Base-by-base conservation (phyloP, 2,329 filamentous ascomycete genomes). In the Albophoma yamanashiensis region DNA sequence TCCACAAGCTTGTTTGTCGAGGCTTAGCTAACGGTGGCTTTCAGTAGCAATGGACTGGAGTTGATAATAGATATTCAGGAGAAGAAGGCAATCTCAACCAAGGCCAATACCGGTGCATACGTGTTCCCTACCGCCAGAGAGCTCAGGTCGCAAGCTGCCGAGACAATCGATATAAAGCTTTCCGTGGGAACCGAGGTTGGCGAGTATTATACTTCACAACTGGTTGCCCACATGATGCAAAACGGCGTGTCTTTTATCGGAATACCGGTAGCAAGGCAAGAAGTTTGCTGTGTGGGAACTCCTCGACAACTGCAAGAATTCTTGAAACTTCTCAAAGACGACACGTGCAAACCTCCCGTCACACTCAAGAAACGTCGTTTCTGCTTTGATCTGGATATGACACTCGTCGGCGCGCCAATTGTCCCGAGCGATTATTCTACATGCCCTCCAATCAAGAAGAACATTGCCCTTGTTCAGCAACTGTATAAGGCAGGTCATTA, bases 381-480 rank as follows among this genome's bases (percentile, higher is more conserved):
- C 62, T 71, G 68, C 59, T 71, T 70, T 60, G 68, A 71, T 60
- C 63, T 71, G 17, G 69, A 71, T 61, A 65, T 66, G 59, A 71
- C 69, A 1, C 62, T 71, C 2, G 68, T 71, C 38, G 69, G 69
- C 57, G 66, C 65, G 12, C 68, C 68, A 17, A 60, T 50, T 11
- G 61, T 70, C 15, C 25, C 66, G 4, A 68, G 68, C 22, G 66
- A 70, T 60, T 70, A 70, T 62, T 65, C 66, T 4, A 70, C 68
- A 14, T 70, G 68, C 57, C 68, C 68, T 31, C 68, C 68, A 12
- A 69, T 70, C 36, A 62, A 64, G 50, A 66, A 63, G 62, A 70
- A 70, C 58, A 69, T 70, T 56, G 61, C 63, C 39, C 61, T 70
- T 4, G 65, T 69, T 22, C 67, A 69, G 62, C 66, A 70, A 60